Conservation (phyloP, 768 basidiomycete genomes). For the Chalciporus sphaerocephalus region DNA sequence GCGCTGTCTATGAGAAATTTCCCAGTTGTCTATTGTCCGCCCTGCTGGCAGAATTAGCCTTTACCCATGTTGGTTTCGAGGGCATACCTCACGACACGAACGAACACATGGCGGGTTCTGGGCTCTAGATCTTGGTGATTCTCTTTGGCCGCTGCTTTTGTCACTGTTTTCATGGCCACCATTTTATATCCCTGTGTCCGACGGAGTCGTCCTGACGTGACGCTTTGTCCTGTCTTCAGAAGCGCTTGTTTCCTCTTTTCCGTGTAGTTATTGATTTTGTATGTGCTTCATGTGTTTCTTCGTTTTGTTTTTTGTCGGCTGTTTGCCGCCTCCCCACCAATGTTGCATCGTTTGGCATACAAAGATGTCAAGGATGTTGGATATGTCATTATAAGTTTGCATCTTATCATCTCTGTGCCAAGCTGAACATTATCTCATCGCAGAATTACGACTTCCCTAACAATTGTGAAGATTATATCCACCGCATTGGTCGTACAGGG, state of each 20-base stretch:
- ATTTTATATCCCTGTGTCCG: conserved; percentile 21
- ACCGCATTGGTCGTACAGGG: conserved; percentile 98
- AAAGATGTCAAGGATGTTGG: conserved; percentile 99
- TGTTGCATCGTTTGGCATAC: conserved; percentile 30
- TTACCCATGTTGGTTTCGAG: conserved; percentile 21
- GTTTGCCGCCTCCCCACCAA: conserved; percentile 22
- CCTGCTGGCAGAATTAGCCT: conserved; percentile 17
- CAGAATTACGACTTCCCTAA: conserved; percentile 98
- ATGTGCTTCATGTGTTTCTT: conserved; percentile 32
- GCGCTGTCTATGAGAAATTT: conserved; percentile 17
- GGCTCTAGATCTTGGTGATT: conserved; percentile 22
- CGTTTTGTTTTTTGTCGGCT: conserved; percentile 7
- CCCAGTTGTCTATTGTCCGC: conserved; percentile 22
- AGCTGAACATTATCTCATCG: conserved; percentile 4
- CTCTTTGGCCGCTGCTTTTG: conserved; percentile 20
- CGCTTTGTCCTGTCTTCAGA: conserved; percentile 27
- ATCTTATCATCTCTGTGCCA: conserved; percentile 1
- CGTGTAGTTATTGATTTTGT: conserved; percentile 32
- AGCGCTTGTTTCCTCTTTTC: conserved; percentile 29
- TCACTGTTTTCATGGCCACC: conserved; percentile 22
- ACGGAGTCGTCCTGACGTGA: conserved; percentile 11
- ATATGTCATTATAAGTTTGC: conserved; percentile 81
- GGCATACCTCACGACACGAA: conserved; percentile 16
- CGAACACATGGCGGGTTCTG: conserved; percentile 22
- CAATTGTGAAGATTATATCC: conserved; percentile 97